phyloP scores from a whole-genome alignment of 257 asterid genomes.

The Solanum corneliomulleri region DNA sequence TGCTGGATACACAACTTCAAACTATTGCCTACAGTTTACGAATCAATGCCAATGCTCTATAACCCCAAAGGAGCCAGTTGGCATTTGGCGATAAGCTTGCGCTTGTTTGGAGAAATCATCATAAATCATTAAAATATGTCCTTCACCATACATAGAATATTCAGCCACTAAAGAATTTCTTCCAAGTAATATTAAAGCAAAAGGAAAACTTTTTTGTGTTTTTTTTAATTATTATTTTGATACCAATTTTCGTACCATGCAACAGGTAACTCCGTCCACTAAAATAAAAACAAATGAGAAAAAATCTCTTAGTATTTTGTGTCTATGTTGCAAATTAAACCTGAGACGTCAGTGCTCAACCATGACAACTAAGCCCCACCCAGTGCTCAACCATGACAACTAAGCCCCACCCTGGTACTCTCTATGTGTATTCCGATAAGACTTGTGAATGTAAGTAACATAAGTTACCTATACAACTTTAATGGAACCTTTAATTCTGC shows the following conservation, averaged over 20 bases:
- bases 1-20: neutral
- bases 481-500: neutral
- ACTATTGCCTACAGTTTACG: neutral
- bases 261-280: neutral
- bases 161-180: neutral
- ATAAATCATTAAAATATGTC: neutral
- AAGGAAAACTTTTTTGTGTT: neutral
- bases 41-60: neutral
- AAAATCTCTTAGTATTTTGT: neutral
- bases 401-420: neutral
- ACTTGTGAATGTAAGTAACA: neutral
- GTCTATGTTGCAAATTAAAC: neutral
- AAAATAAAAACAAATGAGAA: neutral
- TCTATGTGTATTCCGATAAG: neutral
- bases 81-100: too few species aligned
- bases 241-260: neutral
- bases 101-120: neutral
- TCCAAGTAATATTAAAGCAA: neutral
- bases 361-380: neutral
- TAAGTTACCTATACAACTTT: neutral
- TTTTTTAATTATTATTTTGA: neutral
- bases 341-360: neutral
- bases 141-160: neutral
- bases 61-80: neutral
- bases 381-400: neutral